Percentiles rank a stretch among this genome's conserved stretches.
These are phyloP conservation scores for Tolypocladium nubicola DNA, from an alignment of 2,329 filamentous ascomycete species.

Conservation along the genomic window DNA sequence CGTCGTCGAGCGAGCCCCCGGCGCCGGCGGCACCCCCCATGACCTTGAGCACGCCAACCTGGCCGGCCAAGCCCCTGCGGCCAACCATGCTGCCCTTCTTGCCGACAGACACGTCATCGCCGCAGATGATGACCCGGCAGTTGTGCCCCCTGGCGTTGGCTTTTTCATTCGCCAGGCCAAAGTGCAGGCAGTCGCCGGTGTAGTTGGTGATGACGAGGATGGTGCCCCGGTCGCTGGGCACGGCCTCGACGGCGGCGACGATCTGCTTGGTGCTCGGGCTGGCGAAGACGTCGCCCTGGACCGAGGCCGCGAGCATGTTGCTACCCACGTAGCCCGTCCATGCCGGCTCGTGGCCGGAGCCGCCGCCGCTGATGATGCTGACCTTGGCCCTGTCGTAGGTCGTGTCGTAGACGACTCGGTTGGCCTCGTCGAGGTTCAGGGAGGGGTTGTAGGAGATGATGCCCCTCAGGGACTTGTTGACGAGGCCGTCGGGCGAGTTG, in stretches of 20 bases:
- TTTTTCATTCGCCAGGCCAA: conserved; percentile 48
- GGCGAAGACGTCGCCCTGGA: conserved; percentile 53
- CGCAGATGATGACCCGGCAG: conserved; percentile 48
- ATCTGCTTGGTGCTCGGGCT: conserved; percentile 54
- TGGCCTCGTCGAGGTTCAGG: conserved; percentile 37
- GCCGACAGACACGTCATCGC: conserved; percentile 56
- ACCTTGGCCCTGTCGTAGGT: conserved; percentile 32
- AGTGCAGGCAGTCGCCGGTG: conserved; percentile 53
- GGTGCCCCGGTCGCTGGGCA: conserved; percentile 42
- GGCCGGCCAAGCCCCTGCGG: conserved; percentile 49
- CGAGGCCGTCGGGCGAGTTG: conserved; percentile 40
- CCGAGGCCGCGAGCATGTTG: conserved; percentile 51
- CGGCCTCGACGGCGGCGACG: conserved; percentile 45
- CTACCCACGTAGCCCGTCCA: conserved; percentile 54
- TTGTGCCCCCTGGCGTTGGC: conserved; percentile 42
- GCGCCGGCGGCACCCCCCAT: conserved; percentile 39
- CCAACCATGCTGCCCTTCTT: conserved; percentile 47
- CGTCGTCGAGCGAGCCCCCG: conserved; percentile 36
- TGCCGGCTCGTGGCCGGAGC: conserved; percentile 50
- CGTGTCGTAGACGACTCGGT: conserved; percentile 41
- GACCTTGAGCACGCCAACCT: conserved; percentile 49
- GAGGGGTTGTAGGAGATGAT: conserved; percentile 42
- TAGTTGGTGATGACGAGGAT: conserved; percentile 56
- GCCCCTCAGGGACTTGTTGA: conserved; percentile 39
- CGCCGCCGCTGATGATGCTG: conserved; percentile 42